Evolutionary conservation across 1,284 basidiomycete species (phyloP).

Genomic region (Cryptococcus wingfieldii): DNA sequence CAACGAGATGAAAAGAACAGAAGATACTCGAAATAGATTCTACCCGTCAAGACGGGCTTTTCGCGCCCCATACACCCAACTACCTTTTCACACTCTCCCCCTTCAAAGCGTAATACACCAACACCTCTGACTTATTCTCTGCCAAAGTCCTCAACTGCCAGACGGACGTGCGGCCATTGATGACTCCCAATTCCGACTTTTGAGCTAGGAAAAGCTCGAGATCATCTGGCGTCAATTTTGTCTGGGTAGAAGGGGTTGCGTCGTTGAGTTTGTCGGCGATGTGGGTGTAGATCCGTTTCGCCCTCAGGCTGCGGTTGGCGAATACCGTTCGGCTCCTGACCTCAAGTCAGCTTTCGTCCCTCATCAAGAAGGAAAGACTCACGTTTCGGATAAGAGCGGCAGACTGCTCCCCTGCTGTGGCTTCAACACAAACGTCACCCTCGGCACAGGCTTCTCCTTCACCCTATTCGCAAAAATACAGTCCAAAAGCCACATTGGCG

Average conservation of each 20-base stretch:
- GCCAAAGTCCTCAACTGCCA: not conserved
- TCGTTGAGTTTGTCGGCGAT: conserved; percentile 82
- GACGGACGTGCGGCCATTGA: not conserved
- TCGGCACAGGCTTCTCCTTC: conserved; percentile 60
- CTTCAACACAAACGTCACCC: conserved; percentile 82
- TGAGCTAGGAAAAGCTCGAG: not conserved
- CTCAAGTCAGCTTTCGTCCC: not conserved
- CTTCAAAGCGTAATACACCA: not conserved
- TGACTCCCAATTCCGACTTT: not conserved
- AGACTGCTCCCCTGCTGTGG: conserved; percentile 56
- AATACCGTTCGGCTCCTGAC: conserved; percentile 79
- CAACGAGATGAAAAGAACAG: too few relatives aligned
- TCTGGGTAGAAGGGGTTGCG: not conserved
- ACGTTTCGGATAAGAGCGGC: conserved; percentile 36
- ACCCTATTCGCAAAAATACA: conserved; percentile 60
- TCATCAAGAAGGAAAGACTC: conserved; percentile 11
- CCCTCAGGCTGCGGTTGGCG: conserved; percentile 76
- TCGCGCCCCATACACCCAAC: not conserved
- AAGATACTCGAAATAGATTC: not conserved
- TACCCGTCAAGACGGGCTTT: not conserved
- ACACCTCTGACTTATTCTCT: not conserved
- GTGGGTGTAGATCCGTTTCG: conserved; percentile 77
- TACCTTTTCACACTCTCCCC: not conserved
- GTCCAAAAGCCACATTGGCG: conserved; percentile 74
- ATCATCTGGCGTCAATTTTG: not conserved